These are phyloP conservation scores for Phlebopus sp. DNA, from an alignment of 1,284 basidiomycete species.

Conservation along the genomic window DNA sequence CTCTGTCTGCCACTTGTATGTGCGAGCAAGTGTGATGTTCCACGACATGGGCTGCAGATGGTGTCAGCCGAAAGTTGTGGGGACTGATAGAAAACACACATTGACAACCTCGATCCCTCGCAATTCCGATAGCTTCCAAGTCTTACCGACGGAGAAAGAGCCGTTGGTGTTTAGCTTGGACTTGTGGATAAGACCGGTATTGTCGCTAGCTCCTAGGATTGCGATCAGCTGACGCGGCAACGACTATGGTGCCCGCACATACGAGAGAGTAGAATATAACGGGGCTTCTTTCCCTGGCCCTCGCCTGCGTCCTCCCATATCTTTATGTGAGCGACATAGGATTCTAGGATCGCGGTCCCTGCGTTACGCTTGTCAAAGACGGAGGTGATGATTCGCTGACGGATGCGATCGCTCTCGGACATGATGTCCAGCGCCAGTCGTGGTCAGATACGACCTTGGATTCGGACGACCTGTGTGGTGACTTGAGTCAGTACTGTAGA, in stretches of 20 bases:
- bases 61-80: slow-evolving; percentile 6
- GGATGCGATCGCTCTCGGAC: slow-evolving; percentile 52
- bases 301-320: slow-evolving; percentile 83
- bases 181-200: slow-evolving; percentile 84
- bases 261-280: slow-evolving; percentile 88
- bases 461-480: no score
- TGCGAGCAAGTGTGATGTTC: slow-evolving; percentile 79
- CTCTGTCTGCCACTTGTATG: slow-evolving; percentile 88
- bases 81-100: slow-evolving; percentile 39
- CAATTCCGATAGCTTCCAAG: slow-evolving; percentile 87
- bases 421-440: slow-evolving; percentile 33
- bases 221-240: slow-evolving; percentile 12
- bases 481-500: no score
- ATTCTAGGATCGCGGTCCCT: slow-evolving; percentile 64
- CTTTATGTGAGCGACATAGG: slow-evolving; percentile 83
- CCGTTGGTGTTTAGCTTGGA: slow-evolving; percentile 95
- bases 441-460: no score
- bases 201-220: slow-evolving; percentile 57
- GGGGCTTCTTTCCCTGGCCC: slow-evolving; percentile 68
- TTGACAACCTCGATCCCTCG: slow-evolving; percentile 73
- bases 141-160: slow-evolving; percentile 96
- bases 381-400: slow-evolving; percentile 75
- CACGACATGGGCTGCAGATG: slow-evolving; percentile 59
- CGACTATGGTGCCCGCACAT: slow-evolving; percentile 36
- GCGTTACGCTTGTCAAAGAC: slow-evolving; percentile 76